Base-by-base conservation (phyloP, 352 stramenopile genomes). In the Bremia lactucae region DNA sequence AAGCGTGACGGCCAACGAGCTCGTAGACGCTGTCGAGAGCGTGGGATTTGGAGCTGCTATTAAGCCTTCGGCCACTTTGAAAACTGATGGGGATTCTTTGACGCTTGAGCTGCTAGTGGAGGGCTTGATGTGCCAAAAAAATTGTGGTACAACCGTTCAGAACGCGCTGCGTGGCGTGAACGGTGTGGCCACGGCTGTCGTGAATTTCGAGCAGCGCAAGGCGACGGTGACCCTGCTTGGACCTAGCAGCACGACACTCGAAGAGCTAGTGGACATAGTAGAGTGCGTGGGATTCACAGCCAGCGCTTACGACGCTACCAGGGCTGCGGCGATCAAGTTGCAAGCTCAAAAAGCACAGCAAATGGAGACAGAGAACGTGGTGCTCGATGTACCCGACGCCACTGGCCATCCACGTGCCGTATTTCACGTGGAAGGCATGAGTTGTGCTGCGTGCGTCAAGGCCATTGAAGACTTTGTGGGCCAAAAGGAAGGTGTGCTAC, bases 101-200 rank as follows among this genome's bases (percentile, higher is more conserved):
- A 47, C 45, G 6, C 54, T 74, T 11, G 58, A 60, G 28, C 49
- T 95, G 43, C 50, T 86, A 21, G 80, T 98, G 2, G 88, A 97
- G 52, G 88, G 88, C 35, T 96, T 96, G 76, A 96, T 95, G 65
- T 96, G 87, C 41, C 85, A 97, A 62, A 97, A 97, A 42, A 97
- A 97, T 59, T 96, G 90, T 53, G 95, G 94, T 42, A 85, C 59
- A 24, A 96, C 87, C 5, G 83, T 96, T 2, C 49, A 87, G 57
- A 90, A 89, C 58, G 82, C 84, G 23, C 56, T 96, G 43, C 47
- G 59, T 14, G 62, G 53, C n/a, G 74, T 93, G 19, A 59, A 78
- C 36, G 81, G 83, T 40, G 87, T 96, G 28, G 31, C 55, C 25
- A 46, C 49, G 13, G 86, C 60, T 0, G 62, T 85, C 13, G 83